Evolutionary conservation across 176 grass and related monocot species (phyloP), one percentile per base, ranked within the genome.

Genomic region (Triticum dicoccoides): DNA sequence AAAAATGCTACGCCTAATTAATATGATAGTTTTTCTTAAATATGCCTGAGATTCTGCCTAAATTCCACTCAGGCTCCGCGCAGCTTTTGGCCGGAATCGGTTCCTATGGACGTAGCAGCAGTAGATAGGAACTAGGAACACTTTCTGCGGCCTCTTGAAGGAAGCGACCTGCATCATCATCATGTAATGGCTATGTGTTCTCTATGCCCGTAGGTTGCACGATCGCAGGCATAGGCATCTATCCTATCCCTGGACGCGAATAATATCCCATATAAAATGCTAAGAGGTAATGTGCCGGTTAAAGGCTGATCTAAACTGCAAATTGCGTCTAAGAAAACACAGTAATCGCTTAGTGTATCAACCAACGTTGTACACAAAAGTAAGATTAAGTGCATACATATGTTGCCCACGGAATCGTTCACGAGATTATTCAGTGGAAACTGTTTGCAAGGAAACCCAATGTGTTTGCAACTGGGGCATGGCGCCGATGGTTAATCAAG

Each of bases 71-170:
- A 37, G 59, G 20, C 75, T 84, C 24, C 41, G 42, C 20, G 20
- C 20, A 88, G 14, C 54, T n/a, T 76, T 77, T 73, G 9, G 42
- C 8, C 1, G 66, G 89, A 87, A 83, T 87, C 66, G 5, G 80
- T 83, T 90, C 84, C 70, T 34, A 80, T 27, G 35, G 73, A 82
- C 82, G 32, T 61, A 83, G 81, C 58, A 47, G 10, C 15, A 5
- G 61, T 77, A 77, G 71, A 38, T 82, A 77, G 49, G 29, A 62
- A 68, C 71, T 70, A 77, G 35, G 38, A 62, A 68, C 78, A 41
- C 80, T 90, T 90, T 87, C 74, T 49, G 25, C 59, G 34, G 58
- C 66, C 73, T 79, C 89, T 80, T 90, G 89, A 87, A 29, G 80
- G 89, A 90, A 90, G 80, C 20, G 74, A 90, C 80, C 64, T 67